Evolutionary conservation across 1,139 yeast species (phyloP), one percentile per base, ranked within the genome.

Genomic region (Eremothecium coryli): DNA sequence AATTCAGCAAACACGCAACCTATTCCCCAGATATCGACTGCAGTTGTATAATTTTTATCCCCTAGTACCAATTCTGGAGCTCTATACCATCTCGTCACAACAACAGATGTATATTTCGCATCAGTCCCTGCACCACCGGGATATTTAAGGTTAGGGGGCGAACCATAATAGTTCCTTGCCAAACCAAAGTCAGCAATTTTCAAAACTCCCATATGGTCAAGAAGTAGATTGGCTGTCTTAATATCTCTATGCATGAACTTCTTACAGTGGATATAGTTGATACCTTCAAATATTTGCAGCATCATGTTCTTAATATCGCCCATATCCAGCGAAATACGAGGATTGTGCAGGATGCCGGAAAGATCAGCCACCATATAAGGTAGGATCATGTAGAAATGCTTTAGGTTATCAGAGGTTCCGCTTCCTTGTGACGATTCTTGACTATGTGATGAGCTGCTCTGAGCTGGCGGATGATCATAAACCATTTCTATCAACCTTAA

Each of bases 1-100:
- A 88, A 67, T 57, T 93, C 99, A 0, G 86, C 98, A 58, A 93
- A 78, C 0, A 93, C 93, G 61, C 98, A 93, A 2, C 98, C 98
- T 9, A 84, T 73, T 1, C 97, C 97, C 98, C 98, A 90, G 60
- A 90, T 70, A 60, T 90, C 96, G 13, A 90, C 88, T 0, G 97
- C 93, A 0, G 96, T 82, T 2, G 97, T 86, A 53, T 90, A 90
- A 40, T 71, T 66, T 41, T 81, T 66, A 47, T 86, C 95, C 2
- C 96, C 96, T 36, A 90, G 61, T 16, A 90, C 68, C 15, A 90
- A 67, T 56, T 90, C 96, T 0, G 97, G 98, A 1, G 98, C 93
- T 39, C 99, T 68, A 58, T 93, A 90, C 98, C 98, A 90, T 48
- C 98, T 64, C 0, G 98, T 90, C 16, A 90, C 97, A 3, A 90